Evolutionary conservation across 306 rosid genomes (phyloP), one percentile per base, ranked within the genome.

Genomic region (Echinosophora koreensis): DNA sequence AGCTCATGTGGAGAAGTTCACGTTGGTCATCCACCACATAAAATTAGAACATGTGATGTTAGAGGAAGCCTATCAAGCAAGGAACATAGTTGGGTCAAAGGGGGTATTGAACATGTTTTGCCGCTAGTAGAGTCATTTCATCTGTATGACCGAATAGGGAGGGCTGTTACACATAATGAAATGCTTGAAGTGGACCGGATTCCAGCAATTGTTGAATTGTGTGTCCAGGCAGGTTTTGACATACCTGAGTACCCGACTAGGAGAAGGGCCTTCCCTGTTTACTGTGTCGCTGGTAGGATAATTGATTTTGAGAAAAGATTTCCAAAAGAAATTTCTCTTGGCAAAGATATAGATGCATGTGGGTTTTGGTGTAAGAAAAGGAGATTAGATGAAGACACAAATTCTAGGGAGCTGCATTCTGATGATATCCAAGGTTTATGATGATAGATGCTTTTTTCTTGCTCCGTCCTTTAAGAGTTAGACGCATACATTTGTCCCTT

Each of bases 131-230:
- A 87, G 69, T 90, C 96, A 52, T 90, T 84, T 77, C 96, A 90
- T 84, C 79, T 88, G 51, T 90, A 90, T 72, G 92, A 90, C 69
- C 75, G 91, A 69, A 76, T 85, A 73, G 92, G 91, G 47, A 87
- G 96, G 81, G 91, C 93, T 16, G 91, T 90, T 77, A 83, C 93
- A 28, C 96, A 88, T 82, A 82, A 85, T 30, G 96, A 90, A 80
- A 86, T 77, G 81, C 88, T 90, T 27, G 63, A 74, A 63, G 96
- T 90, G 56, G 96, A 90, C 78, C 82, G 84, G 61, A 85, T 90
- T 77, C 89, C 96, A 15, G 92, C 91, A 64, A 68, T 88, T 80
- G 90, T 90, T 50, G 96, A 90, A 80, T 76, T 90, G 70, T 88
- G 92, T 66, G 34, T 90, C 47, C 96, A 90, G 87, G 91, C 92